Base-by-base conservation (phyloP, 2,329 filamentous ascomycete genomes). In the Nannizziopsis barbatae region DNA sequence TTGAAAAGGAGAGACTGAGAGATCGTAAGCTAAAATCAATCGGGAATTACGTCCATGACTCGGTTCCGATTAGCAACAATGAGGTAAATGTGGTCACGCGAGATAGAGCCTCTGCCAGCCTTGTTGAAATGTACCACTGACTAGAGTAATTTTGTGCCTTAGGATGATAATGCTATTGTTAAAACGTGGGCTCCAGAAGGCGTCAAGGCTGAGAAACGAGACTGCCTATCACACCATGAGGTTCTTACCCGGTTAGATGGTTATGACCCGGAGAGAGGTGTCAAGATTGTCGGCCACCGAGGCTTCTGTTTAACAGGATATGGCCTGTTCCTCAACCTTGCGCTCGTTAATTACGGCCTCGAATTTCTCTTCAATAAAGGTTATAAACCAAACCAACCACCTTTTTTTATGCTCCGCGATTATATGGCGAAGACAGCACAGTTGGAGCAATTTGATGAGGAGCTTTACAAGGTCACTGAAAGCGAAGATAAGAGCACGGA, bases 381-480 rank as follows among this genome's bases (percentile, higher is more conserved):
- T 49, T 94, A 88, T 68, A 87, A 77, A 27, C 82, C 86, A 6
- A 80, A 90, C 56, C 86, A 92, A 62, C 84, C 90, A 1, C 89
- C 89, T 1, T 88, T 87, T 62, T 93, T 98, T 74, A 95, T 96
- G 86, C 77, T 90, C 54, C 85, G 86, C 67, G 86, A 94, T 44
- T 83, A 87, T 65, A 98, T 98, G 92, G 89, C 85, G 52, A 96
- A 96, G 75, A 98, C 92, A 0, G 92, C 92, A 2, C 92, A 98
- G 70, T 80, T 98, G 20, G 88, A 92, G 57, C 86, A 95, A 61
- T 98, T 98, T 61, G 92, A 98, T 62, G 92, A 96, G 66, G 90
- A 96, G 68, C 74, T 98, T 45, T 98, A 98, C 76, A 96, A 96
- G 71, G 90, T 98, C 48, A 75, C 75, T 18, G 81, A 90, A 56